Base-by-base conservation (phyloP, 345 rosid species). In the Lagerstroemia speciosa region DNA sequence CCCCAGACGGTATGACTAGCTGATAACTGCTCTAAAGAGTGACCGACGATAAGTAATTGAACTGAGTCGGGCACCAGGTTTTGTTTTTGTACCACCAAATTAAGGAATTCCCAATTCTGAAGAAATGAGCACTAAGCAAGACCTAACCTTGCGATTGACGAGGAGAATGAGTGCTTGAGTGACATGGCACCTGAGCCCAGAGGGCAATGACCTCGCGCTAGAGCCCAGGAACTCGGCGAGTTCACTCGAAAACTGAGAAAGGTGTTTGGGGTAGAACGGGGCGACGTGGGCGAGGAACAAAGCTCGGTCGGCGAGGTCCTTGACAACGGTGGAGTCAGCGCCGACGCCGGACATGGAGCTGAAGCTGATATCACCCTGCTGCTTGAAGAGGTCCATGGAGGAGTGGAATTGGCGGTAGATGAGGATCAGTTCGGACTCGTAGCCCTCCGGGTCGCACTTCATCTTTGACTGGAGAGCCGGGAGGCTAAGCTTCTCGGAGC, bases 371-470 rank as follows among this genome's bases (percentile, higher is more conserved):
- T 89, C 93, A 3, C 89, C 91, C 68, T 88, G 98, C 50, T 85
- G 90, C 76, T 81, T 83, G 78, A 92, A 94, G 68, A 88, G 88
- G 72, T 88, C 96, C 66, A 89, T 80, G 73, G 91, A 85, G 8
- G 89, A 82, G 65, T 86, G 81, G 89, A 94, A 92, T 76, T 91
- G 98, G 68, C 76, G 82, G 81, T 85, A 84, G 40, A 94, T 74
- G 24, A 87, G 79, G 5, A 71, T 72, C 61, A 92, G 93, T 76
- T 94, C 97, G 22, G 88, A 70, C 63, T 73, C 86, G 76, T 92
- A 94, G 26, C 98, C 96, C 32, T 91, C 90, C 0, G 99, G 97
- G 69, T 94, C 99, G 46, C 76, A 68, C 63, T 94, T 92, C 89
- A 94, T 88, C 77, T 92, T 92, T 2, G 90, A 88, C 57, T 87